phyloP scores from a whole-genome alignment of 2,329 filamentous ascomycete species.

The Fusarium sp. region DNA sequence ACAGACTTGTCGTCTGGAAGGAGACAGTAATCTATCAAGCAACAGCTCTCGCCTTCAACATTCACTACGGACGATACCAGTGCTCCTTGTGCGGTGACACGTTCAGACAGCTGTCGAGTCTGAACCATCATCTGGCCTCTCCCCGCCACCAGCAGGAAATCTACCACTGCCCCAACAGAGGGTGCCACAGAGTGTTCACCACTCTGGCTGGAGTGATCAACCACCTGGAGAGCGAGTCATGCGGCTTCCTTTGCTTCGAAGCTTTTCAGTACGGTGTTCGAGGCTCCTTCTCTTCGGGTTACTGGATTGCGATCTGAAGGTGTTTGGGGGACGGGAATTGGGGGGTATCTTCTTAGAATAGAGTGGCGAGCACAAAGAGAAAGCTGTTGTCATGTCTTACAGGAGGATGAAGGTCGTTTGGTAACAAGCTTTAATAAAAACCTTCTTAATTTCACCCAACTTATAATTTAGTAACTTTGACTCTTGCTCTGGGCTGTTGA shows the following conservation, averaged over 20 bases:
- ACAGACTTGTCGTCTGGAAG: slow-evolving; percentile 58
- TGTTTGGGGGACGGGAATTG: not conserved
- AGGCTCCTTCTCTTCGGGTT: slow-evolving; percentile 17
- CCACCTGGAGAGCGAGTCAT: slow-evolving; percentile 55
- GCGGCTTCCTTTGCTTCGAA: slow-evolving; percentile 50
- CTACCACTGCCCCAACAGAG: slow-evolving; percentile 51
- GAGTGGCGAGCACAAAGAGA: not conserved
- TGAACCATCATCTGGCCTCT: slow-evolving; percentile 65
- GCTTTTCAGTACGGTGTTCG: slow-evolving; percentile 46
- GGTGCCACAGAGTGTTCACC: slow-evolving; percentile 49
- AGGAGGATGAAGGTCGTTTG: no score
- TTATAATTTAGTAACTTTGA: no score
- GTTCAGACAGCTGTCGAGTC: slow-evolving; percentile 47
- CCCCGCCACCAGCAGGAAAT: slow-evolving; percentile 49
- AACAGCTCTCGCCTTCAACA: slow-evolving; percentile 54
- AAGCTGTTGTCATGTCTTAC: not conserved
- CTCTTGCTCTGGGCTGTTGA: no score
- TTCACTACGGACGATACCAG: slow-evolving; percentile 35
- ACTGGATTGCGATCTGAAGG: slow-evolving; percentile 11
- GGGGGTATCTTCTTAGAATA: not conserved
- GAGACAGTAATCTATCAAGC: slow-evolving; percentile 48
- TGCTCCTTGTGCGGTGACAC: slow-evolving; percentile 55
- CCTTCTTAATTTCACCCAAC: no score
- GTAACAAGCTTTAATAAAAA: no score
- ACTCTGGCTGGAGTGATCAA: slow-evolving; percentile 51